Base-by-base conservation (phyloP, 116 monocot species). In the Phalaenopsis hybrid region DNA sequence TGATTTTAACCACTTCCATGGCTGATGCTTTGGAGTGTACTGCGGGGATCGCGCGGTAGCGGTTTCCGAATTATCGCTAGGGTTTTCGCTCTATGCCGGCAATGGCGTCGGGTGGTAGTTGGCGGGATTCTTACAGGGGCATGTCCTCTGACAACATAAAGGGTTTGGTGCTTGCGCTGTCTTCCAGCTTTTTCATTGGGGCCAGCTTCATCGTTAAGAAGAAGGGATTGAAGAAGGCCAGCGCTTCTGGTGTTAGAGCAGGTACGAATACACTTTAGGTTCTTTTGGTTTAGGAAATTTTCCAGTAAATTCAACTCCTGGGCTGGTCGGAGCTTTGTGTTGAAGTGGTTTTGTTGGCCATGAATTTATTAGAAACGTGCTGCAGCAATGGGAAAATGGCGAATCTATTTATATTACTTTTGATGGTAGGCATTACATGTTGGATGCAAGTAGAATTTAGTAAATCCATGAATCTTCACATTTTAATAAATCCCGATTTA, bases 171-270 rank as follows among this genome's bases (percentile, higher is more conserved):
- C 83, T 86, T 43, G 86, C 86, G 12, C 80, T 86, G 12, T 86
- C 83, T 20, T 86, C 86, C n/a, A 86, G 86, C 63, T 69, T 83
- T 6, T 86, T 86, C 70, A 86, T 86, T 20, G 86, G 83, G 7
- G 83, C 86, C 18, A 86, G 86, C 83, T 86, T 86, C 57, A 86
- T 86, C 75, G 77, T 86, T 44, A 86, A 86, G 80, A 86, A 86
- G 79, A 86, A 86, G 72, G 83, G 86, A 7, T 59, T 86, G 68
- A 86, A 86, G 86, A 86, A 83, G 58, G 86, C 86, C 77, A 82
- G 83, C 1, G 48, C 86, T 12, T 81, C 86, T 31, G 86, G 83
- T 6, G 83, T 86, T 34, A 58, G 86, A n/a, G 86, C 86, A 59
- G 83, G 86, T 86, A 79, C 4, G 7, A 28, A 20, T 41, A 6